phyloP scores from a whole-genome alignment of 805 yeast species.

The Metschnikowia baotianmanensis region DNA sequence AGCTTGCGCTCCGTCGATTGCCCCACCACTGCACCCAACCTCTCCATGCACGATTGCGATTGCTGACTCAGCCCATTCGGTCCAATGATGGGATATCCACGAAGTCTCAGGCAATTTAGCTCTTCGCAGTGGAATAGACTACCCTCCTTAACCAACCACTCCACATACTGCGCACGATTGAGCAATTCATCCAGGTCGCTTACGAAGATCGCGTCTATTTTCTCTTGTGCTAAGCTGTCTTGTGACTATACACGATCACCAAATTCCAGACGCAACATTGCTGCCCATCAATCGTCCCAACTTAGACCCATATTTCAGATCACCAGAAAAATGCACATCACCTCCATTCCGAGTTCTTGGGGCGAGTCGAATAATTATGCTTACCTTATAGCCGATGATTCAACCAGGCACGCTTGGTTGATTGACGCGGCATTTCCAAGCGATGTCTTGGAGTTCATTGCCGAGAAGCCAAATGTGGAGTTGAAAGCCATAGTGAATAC shows the following conservation, averaged over 20 bases:
- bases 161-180: neutral
- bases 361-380: slow-evolving; percentile 89
- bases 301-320: neutral
- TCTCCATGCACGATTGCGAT: slow-evolving; percentile 9
- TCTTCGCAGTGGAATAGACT: neutral
- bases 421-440: slow-evolving; percentile 91
- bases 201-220: neutral
- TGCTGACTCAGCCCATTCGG: slow-evolving; percentile 4
- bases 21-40: slow-evolving; percentile 6
- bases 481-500: slow-evolving; percentile 85
- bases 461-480: slow-evolving; percentile 40
- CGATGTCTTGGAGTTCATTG: slow-evolving; percentile 51
- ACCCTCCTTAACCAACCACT: neutral
- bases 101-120: neutral
- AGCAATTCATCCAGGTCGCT: neutral
- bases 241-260: slow-evolving; percentile 1
- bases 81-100: neutral
- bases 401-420: slow-evolving; percentile 68
- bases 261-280: neutral
- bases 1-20: neutral
- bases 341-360: slow-evolving; percentile 91
- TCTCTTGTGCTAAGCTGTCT: slow-evolving; percentile 1
- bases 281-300: too few relatives aligned
- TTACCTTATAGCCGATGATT: slow-evolving; percentile 70
- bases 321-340: slow-evolving; percentile 65